A percentile compares a stretch with the other conserved stretches of the same genome.
These are phyloP conservation scores for Leccinum fibrillosum DNA, from an alignment of 768 basidiomycete species.

Conservation along the genomic window DNA sequence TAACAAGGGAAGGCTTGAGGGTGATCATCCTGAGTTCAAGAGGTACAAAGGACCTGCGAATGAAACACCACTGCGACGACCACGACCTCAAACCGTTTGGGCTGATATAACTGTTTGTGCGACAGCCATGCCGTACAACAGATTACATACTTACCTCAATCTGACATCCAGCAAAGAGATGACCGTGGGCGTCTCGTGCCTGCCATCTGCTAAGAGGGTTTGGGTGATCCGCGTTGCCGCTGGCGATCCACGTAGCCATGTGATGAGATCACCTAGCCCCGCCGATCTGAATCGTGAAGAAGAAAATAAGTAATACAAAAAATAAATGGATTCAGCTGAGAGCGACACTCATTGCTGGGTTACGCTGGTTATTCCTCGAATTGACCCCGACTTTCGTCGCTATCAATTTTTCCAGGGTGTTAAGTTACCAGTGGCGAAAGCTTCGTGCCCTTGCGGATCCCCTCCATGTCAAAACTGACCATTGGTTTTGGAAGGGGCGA, in stretches of 20 bases:
- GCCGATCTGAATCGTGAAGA: not conserved
- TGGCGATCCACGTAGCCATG: slow-evolving; percentile 9
- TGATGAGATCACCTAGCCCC: slow-evolving; percentile 7
- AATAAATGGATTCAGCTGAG: not conserved
- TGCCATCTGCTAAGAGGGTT: not conserved
- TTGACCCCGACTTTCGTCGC: not conserved
- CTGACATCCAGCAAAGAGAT: slow-evolving; percentile 14
- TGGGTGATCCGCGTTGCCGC: not conserved
- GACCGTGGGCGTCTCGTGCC: slow-evolving; percentile 8
- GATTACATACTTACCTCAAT: slow-evolving; percentile 8
- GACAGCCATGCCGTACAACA: slow-evolving; percentile 23
- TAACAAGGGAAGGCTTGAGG: slow-evolving; percentile 17
- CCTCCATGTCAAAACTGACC: not conserved
- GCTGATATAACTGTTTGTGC: slow-evolving; percentile 17
- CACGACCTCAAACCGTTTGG: not conserved
- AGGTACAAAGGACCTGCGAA: not conserved
- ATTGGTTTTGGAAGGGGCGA: not conserved
- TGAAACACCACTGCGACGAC: not conserved
- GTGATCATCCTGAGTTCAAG: slow-evolving; percentile 16
- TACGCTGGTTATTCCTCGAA: not conserved
- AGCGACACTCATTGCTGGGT: not conserved
- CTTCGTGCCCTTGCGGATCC: not conserved
- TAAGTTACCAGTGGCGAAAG: not conserved
- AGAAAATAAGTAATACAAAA: not conserved
- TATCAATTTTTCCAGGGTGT: not conserved